Conservation (phyloP, 2,329 filamentous ascomycete species). For the Colletotrichum trifolii region DNA sequence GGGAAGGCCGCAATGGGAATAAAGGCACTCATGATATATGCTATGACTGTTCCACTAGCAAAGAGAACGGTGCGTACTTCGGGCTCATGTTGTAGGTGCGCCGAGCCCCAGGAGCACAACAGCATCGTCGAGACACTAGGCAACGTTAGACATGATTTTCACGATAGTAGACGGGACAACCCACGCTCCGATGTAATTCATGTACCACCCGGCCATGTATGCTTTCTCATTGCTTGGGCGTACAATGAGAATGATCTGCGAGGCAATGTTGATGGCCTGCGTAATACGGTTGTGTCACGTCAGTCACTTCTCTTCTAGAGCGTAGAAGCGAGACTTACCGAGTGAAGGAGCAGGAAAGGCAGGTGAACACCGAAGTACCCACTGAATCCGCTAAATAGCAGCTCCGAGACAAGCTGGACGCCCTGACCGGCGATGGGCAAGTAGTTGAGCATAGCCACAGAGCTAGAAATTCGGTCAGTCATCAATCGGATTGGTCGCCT, state of each 20-base stretch:
- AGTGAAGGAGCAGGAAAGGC: conserved; percentile 22
- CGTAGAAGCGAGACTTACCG: not conserved
- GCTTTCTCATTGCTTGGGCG: conserved; percentile 20
- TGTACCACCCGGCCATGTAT: conserved; percentile 32
- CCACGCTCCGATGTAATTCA: conserved; percentile 32
- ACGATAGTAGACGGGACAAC: not conserved
- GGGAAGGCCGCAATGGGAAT: conserved; percentile 29
- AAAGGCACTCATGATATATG: conserved; percentile 29
- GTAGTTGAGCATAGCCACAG: conserved; percentile 28
- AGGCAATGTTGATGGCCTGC: conserved; percentile 23
- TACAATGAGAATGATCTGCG: conserved; percentile 22
- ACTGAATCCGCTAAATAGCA: conserved; percentile 23
- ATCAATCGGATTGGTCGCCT: too few relatives aligned
- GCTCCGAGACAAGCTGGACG: conserved; percentile 20
- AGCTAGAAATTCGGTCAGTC: not conserved
- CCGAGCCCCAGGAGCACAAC: conserved; percentile 21
- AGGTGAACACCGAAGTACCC: conserved; percentile 26
- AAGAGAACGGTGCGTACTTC: conserved; percentile 31
- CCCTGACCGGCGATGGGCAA: conserved; percentile 22
- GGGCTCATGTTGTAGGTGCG: conserved; percentile 19
- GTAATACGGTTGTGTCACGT: not conserved
- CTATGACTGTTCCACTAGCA: conserved; percentile 19
- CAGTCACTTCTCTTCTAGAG: not conserved
- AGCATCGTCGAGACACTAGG: conserved; percentile 25
- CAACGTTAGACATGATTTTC: not conserved